Evolutionary conservation across 179 eudicot genomes (phyloP).

Genomic region (Spinacia oleracea): DNA sequence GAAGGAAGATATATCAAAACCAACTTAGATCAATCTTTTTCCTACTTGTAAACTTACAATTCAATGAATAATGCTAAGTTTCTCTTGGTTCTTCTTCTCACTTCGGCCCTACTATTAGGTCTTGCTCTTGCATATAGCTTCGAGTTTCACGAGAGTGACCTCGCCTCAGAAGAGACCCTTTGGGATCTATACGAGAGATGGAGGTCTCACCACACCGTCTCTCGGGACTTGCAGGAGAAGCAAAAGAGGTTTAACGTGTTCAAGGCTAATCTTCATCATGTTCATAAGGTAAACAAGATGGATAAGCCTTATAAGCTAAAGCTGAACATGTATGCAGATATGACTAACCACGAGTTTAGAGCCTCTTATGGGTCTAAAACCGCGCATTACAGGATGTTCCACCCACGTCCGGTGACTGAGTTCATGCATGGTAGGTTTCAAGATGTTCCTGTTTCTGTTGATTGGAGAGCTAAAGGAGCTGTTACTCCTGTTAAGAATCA

Average conservation of each 20-base stretch:
- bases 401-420: conserved; percentile 31
- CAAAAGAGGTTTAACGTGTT: conserved; percentile 70
- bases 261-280: conserved; percentile 56
- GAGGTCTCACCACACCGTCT: conserved; percentile 68
- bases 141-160: conserved; percentile 56
- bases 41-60: background rate
- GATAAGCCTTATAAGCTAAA: conserved; percentile 70
- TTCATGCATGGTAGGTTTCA: conserved; percentile 46
- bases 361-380: conserved; percentile 53
- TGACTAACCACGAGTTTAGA: conserved; percentile 69
- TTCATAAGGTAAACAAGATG: conserved; percentile 60
- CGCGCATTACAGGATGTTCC: conserved; percentile 53
- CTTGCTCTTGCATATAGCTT: conserved; percentile 37
- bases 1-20: conserved; percentile 9
- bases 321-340: conserved; percentile 63
- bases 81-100: conserved; percentile 29
- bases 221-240: conserved; percentile 57
- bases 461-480: conserved; percentile 76
- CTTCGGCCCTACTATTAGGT: conserved; percentile 32
- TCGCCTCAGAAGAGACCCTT: conserved; percentile 56
- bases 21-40: background rate
- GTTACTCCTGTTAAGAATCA: conserved; percentile 73
- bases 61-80: conserved; percentile 34
- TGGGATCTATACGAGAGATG: conserved; percentile 78
- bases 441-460: conserved; percentile 55